Percentiles rank a stretch among this genome's conserved stretches.
phyloP scores from a whole-genome alignment of 768 basidiomycete species.

The Suillus weaverae region DNA sequence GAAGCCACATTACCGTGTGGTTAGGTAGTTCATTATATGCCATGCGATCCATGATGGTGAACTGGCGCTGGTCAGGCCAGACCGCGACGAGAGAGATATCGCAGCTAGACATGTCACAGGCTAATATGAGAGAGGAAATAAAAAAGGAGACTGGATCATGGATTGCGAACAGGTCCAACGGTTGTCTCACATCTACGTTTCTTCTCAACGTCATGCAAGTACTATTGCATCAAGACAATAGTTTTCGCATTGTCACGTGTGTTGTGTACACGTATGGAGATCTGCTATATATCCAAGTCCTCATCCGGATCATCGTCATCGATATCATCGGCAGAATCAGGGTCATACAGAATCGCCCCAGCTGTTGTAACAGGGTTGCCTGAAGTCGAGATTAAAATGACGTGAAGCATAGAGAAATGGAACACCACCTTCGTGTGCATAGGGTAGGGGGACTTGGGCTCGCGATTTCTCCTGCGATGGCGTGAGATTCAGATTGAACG shows the following conservation, averaged over 20 bases:
- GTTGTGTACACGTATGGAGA: neutral
- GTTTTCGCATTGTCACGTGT: neutral
- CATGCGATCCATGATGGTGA: neutral
- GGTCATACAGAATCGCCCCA: constrained; percentile 81
- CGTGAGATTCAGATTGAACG: constrained; percentile 89
- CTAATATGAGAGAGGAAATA: too few relatives aligned
- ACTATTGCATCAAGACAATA: neutral
- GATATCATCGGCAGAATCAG: constrained; percentile 91
- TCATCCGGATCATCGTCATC: constrained; percentile 97
- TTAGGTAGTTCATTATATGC: neutral
- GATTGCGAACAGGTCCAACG: neutral
- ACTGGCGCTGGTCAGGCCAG: constrained; percentile 3
- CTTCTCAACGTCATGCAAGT: neutral
- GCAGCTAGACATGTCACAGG: neutral
- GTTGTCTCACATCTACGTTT: neutral
- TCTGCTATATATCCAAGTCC: constrained; percentile 74
- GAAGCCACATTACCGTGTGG: neutral
- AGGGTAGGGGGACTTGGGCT: constrained; percentile 85
- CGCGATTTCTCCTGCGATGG: constrained; percentile 77
- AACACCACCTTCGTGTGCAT: constrained; percentile 78
- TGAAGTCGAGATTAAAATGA: constrained; percentile 17
- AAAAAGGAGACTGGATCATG: neutral
- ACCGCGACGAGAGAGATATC: constrained; percentile 8
- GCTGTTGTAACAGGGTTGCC: constrained; percentile 31
- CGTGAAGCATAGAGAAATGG: constrained; percentile 3